These are phyloP conservation scores for Rhododendron mucronatum DNA, from an alignment of 148 eudicot species.

Conservation along the genomic window DNA sequence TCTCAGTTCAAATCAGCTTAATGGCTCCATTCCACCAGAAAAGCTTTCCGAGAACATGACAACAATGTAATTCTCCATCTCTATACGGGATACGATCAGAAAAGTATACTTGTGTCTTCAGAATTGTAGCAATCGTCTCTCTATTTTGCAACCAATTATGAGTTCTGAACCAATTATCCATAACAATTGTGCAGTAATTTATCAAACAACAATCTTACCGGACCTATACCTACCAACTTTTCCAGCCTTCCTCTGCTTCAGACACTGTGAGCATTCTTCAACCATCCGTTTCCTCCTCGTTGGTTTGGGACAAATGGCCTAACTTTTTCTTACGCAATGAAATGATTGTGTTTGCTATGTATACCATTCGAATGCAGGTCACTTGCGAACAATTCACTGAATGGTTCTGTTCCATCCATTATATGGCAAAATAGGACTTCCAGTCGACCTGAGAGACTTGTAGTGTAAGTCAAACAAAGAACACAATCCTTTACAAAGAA, in stretches of 20 bases:
- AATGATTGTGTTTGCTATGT: background rate
- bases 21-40: constrained; percentile 51
- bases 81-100: background rate
- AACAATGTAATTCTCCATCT: constrained; percentile 39
- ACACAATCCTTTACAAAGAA: background rate
- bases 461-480: constrained; percentile 43
- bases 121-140: background rate
- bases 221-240: constrained; percentile 47
- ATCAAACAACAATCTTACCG: constrained; percentile 51
- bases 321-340: background rate
- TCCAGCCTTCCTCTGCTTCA: constrained; percentile 58
- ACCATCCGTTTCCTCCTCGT: background rate
- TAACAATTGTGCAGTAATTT: constrained; percentile 46
- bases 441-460: constrained; percentile 26
- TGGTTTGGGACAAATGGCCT: background rate
- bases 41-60: constrained; percentile 54
- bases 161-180: constrained; percentile 7
- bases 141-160: background rate
- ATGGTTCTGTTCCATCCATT: constrained; percentile 54
- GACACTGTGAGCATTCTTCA: constrained; percentile 10
- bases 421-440: constrained; percentile 54
- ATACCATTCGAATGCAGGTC: constrained; percentile 38
- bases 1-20: constrained; percentile 60
- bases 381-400: constrained; percentile 43
- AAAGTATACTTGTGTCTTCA: background rate